Base-by-base conservation (phyloP, 371 early-diverging fungal genomes). In the Apophysomyces variabilis region DNA sequence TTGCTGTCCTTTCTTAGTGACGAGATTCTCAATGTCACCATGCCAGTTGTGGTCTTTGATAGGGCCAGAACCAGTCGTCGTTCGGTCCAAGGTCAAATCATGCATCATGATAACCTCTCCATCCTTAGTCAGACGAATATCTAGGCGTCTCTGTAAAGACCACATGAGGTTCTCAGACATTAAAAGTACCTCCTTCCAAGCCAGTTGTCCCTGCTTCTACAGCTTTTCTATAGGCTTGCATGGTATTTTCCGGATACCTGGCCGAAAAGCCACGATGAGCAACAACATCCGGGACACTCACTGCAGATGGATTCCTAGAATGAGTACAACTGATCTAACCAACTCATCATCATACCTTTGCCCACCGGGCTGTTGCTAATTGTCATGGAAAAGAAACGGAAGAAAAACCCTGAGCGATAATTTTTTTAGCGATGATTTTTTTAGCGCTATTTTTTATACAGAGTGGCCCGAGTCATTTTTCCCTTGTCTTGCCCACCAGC, bases 101-200 rank as follows among this genome's bases (percentile, higher is more conserved):
- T 90, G 90, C 83, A 90, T 81, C 73, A 90, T 83, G 38, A 88
- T 73, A 61, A 90, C 77, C 57, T 87, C 85, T 16, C 82, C 82
- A 70, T 90, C 90, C 56, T 79, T 75, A 32, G 84, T 87, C 32
- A 88, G 58, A 43, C 86, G 85, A 50, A 89, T 83, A 71, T 89
- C 88, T 84, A 38, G 47, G 45, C 7, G n/a, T 26, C 32, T 26
- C 8, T 58, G 11, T 58, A 35, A 43, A 61, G 41, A 39, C 21
- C 9, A 38, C 45, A 41, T 13, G 37, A 18, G 26, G 16, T 37
- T 7, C 58, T 8, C 14, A 61, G 9, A 37, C 43, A 67, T 64
- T 46, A 1, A 18, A 0, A 56, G 62, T 75, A 86, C 86, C 89
- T 67, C 83, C 83, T 79, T 90, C 90, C 5, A 90, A 68, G 13